Conservation (phyloP, 1,284 basidiomycete species). For the Trametes sp. region DNA sequence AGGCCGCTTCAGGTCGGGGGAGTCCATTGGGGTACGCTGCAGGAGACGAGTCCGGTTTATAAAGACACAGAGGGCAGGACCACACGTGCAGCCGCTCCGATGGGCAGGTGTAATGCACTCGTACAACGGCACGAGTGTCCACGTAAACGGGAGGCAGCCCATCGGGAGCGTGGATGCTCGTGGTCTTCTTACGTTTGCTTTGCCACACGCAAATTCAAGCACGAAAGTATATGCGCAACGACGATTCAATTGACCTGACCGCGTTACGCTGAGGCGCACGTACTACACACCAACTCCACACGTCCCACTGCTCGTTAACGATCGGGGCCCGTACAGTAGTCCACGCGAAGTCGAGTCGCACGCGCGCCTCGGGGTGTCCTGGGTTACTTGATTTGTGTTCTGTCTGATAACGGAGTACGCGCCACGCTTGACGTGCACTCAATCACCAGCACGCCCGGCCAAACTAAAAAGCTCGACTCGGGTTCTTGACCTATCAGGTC, state of each 20-base stretch:
- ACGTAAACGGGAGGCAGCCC: background rate
- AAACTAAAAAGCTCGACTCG: background rate
- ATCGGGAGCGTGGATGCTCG: background rate
- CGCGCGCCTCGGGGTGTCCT: slow-evolving; percentile 23
- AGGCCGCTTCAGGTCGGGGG: too few species aligned
- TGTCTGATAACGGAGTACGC: slow-evolving; percentile 7
- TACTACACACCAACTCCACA: slow-evolving; percentile 4
- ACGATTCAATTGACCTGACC: slow-evolving; percentile 15
- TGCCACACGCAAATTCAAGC: too few species aligned
- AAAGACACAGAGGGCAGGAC: too few species aligned
- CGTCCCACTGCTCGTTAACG: slow-evolving; percentile 10
- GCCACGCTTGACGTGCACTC: background rate
- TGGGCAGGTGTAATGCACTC: too few species aligned
- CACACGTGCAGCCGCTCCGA: too few species aligned
- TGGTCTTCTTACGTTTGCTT: background rate
- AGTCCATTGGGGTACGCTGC: too few species aligned
- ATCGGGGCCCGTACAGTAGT: slow-evolving; percentile 7
- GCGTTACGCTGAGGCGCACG: background rate
- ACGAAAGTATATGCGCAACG: background rate
- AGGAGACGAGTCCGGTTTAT: too few species aligned
- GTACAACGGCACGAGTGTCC: too few species aligned
- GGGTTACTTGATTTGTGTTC: slow-evolving; percentile 32
- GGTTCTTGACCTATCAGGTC: background rate
- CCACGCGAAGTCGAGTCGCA: slow-evolving; percentile 1
- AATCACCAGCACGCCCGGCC: slow-evolving; percentile 5